Evolutionary conservation across 208 protist genomes (phyloP).

Genomic region (Leishmania amazonensis): DNA sequence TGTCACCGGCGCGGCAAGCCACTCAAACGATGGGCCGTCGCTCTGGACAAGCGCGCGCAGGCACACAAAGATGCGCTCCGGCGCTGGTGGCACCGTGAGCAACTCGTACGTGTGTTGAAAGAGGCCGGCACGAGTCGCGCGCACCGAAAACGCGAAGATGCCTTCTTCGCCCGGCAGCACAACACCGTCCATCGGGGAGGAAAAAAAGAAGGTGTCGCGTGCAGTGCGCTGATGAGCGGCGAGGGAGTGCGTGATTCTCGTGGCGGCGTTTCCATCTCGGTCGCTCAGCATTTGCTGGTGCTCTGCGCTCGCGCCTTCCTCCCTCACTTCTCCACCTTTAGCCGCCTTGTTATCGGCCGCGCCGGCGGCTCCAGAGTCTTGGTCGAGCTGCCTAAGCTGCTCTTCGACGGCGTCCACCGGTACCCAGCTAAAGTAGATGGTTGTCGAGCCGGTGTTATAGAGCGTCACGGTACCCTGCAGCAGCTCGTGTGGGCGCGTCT

Average conservation of each 20-base stretch:
- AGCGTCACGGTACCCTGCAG: conserved; percentile 56
- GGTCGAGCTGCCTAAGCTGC: conserved; percentile 7
- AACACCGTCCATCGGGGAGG: conserved; percentile 71
- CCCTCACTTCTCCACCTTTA: not conserved
- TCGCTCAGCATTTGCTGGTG: not conserved
- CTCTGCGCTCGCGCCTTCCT: not conserved
- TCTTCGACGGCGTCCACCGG: conserved; percentile 44
- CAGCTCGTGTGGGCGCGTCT: conserved; percentile 53
- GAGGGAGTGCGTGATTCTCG: conserved; percentile 41
- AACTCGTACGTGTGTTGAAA: conserved; percentile 75
- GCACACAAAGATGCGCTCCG: conserved; percentile 61
- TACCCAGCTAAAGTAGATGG: conserved; percentile 85
- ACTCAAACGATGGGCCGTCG: conserved; percentile 28
- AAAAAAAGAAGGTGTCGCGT: conserved; percentile 47
- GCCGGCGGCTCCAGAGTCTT: not conserved
- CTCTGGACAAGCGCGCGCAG: conserved; percentile 54
- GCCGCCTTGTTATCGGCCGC: not conserved
- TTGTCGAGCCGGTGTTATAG: conserved; percentile 64
- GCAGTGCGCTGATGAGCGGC: conserved; percentile 33
- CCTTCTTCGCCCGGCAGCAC: conserved; percentile 61
- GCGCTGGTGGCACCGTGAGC: conserved; percentile 75
- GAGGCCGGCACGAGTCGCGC: conserved; percentile 46
- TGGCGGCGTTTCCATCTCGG: not conserved
- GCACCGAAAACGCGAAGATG: conserved; percentile 72
- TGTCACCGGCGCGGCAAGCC: conserved; percentile 31